Evolutionary conservation across 345 rosid genomes (phyloP).

Genomic region (Linum tenue): DNA sequence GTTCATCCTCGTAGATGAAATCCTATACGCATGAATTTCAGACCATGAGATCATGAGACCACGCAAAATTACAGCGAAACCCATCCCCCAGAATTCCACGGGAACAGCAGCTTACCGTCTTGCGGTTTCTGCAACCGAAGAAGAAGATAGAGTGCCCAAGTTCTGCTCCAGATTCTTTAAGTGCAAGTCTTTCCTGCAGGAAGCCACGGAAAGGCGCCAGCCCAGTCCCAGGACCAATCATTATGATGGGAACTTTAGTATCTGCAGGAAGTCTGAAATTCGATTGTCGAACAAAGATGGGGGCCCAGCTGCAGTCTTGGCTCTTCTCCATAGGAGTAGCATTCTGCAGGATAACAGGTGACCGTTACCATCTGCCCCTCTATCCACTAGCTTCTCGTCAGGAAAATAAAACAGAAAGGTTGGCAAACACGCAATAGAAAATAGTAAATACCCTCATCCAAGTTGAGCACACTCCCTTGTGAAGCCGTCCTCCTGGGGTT

Average conservation of each 20-base stretch:
- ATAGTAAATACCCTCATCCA: conserved; percentile 66
- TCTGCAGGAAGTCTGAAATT: conserved; percentile 85
- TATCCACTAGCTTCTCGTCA: background rate
- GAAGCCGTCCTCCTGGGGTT: conserved; percentile 77
- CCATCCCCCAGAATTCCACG: background rate
- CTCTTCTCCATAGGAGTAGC: conserved; percentile 59
- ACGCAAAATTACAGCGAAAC: background rate
- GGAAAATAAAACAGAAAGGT: background rate
- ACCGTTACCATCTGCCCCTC: background rate
- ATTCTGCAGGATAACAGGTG: conserved; percentile 31
- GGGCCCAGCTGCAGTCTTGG: conserved; percentile 68
- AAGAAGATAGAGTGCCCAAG: conserved; percentile 73
- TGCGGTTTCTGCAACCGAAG: conserved; percentile 93
- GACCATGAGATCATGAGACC: background rate
- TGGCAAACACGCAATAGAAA: background rate
- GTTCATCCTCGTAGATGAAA: conserved; percentile 85
- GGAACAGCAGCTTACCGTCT: conserved; percentile 35
- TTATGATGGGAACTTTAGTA: conserved; percentile 65
- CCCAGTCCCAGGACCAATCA: conserved; percentile 98
- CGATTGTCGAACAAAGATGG: conserved; percentile 81
- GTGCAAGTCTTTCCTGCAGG: conserved; percentile 83
- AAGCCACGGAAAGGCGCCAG: conserved; percentile 98
- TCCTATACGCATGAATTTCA: conserved; percentile 37
- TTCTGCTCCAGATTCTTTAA: conserved; percentile 65
- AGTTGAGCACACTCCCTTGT: conserved; percentile 90